A percentile compares a stretch with the other conserved stretches of the same genome.
These are phyloP conservation scores for Chlorella ohadii DNA, from an alignment of 139 green algal species.

Conservation along the genomic window DNA sequence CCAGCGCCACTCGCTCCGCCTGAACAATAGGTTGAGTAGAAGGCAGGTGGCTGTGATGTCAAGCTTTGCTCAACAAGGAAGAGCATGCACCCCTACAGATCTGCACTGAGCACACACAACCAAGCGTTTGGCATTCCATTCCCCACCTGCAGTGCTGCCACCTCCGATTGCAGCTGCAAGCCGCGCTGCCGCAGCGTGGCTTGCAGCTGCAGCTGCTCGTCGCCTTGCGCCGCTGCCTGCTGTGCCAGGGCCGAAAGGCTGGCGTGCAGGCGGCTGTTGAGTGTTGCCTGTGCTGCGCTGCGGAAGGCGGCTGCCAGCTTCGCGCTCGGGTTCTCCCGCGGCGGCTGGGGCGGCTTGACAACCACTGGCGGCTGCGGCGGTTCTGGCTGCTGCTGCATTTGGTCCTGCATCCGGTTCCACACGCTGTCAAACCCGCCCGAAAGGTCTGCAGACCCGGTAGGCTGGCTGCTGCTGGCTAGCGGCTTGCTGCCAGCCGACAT, in stretches of 20 bases:
- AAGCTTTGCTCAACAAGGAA: background rate
- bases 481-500: background rate
- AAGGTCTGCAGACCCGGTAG: background rate
- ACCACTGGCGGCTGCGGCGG: background rate
- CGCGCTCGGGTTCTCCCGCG: conserved; percentile 38
- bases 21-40: background rate
- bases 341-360: background rate
- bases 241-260: conserved; percentile 41
- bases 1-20: conserved; percentile 71
- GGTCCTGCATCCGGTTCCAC: background rate
- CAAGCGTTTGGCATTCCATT: background rate
- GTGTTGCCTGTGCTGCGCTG: conserved; percentile 35
- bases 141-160: conserved; percentile 37
- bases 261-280: conserved; percentile 51
- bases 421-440: conserved; percentile 5
- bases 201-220: conserved; percentile 61
- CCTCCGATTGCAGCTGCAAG: conserved; percentile 50
- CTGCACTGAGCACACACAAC: no score
- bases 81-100: background rate
- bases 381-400: background rate
- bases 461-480: background rate
- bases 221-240: conserved; percentile 50
- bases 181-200: conserved; percentile 48
- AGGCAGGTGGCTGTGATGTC: no score
- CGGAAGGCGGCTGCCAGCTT: conserved; percentile 44